Evolutionary conservation across 306 rosid species (phyloP), one percentile per base, ranked within the genome.

Genomic region (Amphicarpaea edgeworthii): DNA sequence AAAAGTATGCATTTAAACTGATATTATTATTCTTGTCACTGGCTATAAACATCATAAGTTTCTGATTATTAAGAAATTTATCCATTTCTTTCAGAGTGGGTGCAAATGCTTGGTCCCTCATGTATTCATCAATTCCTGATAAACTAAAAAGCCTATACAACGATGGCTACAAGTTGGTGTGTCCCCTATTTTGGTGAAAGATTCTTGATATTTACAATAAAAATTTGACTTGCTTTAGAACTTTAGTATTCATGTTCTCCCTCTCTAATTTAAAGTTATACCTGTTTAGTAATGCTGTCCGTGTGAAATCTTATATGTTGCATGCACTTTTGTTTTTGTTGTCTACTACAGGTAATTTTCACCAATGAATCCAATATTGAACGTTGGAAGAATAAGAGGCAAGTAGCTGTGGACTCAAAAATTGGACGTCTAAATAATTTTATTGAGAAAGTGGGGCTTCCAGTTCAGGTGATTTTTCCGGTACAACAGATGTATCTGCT

Each of bases 351-450:
- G 98, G 98, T 95, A 73, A 87, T 95, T 78, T 95, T 92, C 77
- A 95, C 98, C 32, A 95, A 95, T 69, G 98, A 95, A 85, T 83
- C 97, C 79, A 95, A 95, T 85, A 95, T 95, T 63, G 98, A 95
- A 64, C 93, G 96, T 72, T 92, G 97, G 97, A 95, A 88, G 77
- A 92, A 95, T 2, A 87, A 83, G 86, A 90, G 98, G 82, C 98
- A 95, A 77, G 83, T 26, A 14, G 97, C 98, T 0, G 96, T 95
- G 77, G 97, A 95, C 89, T 92, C 97, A 60, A 95, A 95, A 87
- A 74, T 92, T 69, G 98, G 98, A 15, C 93, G 97, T 30, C 96
- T 95, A 53, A 90, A 86, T 82, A 83, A 78, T 60, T 95, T 95
- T 73, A 90, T 95, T 60, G 26, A 79, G 81, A 43, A 72, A 79